Conservation (phyloP, 2,329 filamentous ascomycete species). For the Fusarium neocosmosporiellum region DNA sequence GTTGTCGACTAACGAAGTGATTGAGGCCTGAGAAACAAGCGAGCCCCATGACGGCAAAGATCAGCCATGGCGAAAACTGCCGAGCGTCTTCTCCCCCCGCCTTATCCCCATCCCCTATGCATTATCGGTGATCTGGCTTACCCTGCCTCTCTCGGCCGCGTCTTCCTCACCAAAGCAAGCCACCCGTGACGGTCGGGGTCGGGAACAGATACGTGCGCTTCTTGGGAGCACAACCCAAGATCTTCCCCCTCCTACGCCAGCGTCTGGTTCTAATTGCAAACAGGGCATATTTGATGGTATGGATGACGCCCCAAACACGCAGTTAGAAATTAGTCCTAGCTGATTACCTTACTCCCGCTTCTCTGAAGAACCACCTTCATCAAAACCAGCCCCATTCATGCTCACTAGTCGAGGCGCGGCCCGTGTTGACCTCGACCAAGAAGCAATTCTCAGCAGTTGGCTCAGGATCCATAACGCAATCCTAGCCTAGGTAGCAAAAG, state of each 20-base stretch:
- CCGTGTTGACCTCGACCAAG: constrained; percentile 29
- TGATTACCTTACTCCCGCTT: constrained; percentile 23
- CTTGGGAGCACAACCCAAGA: constrained; percentile 19
- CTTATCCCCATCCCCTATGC: constrained; percentile 1
- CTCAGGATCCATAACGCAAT: background rate
- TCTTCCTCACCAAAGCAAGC: constrained; percentile 12
- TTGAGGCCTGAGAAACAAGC: constrained; percentile 8
- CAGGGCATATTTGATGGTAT: constrained; percentile 13
- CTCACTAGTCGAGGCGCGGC: constrained; percentile 33
- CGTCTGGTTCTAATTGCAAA: constrained; percentile 27
- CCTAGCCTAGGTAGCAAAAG: background rate
- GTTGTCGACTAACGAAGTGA: background rate
- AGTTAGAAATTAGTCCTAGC: constrained; percentile 20
- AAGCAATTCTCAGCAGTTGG: constrained; percentile 10
- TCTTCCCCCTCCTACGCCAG: constrained; percentile 19
- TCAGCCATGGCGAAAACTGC: constrained; percentile 21
- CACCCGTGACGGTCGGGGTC: background rate
- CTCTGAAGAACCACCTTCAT: constrained; percentile 23
- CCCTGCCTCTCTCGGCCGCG: constrained; percentile 9
- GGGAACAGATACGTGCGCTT: constrained; percentile 8
- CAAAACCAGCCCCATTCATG: constrained; percentile 26
- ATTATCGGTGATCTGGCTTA: background rate
- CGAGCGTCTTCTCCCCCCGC: background rate
- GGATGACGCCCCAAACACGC: constrained; percentile 20
- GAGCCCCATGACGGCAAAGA: constrained; percentile 17